Base-by-base conservation (phyloP, 78 protist genomes). In the Protostelium mycophagum region DNA sequence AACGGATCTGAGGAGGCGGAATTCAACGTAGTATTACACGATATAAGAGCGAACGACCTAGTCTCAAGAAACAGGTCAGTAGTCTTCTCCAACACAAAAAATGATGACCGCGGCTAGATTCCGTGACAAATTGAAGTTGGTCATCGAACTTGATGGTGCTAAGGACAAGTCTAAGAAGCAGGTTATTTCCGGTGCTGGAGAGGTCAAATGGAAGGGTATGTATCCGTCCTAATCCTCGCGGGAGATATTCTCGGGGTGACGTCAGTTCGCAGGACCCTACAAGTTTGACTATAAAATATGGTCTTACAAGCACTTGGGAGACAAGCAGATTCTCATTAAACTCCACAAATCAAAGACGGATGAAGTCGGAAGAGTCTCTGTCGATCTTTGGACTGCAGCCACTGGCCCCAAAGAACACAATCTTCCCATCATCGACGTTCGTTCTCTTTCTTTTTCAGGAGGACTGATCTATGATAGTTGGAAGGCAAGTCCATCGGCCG, bases 341-440 rank as follows among this genome's bases (percentile, higher is more conserved):
- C 5, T 51, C 31, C 16, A 25, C 31, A 51, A 51, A 16, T 51
- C 73, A 51, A 51, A 51, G 73, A 51, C 73, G 16, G 73, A 51
- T 25, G 73, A 51, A 51, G 83, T 91, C 1, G 94, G 94, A 34
- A 31, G 38, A n/a, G 90, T 91, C 23, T 9, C 28, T 25, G 91
- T 91, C 1, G 94, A 91, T 34, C 89, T 91, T 10, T 88, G 89
- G 31, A 91, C 94, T 0, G 83, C 88, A 29, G 94, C 91, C 10
- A 91, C 94, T 34, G 94, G 94, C 16, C 94, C 94, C 25, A 38
- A 89, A 0, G 34, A 25, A 0, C 94, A 91, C 73, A 51, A 51
- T 16, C 73, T 51, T 51, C 73, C 73, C 73, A 51, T 51, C 73
- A 5, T 25, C 73, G 73, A 51, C 16, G 73, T 51, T 5, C 16